Evolutionary conservation across 169 alveolate species (phyloP).

Genomic region (Plasmodium falciparum): DNA sequence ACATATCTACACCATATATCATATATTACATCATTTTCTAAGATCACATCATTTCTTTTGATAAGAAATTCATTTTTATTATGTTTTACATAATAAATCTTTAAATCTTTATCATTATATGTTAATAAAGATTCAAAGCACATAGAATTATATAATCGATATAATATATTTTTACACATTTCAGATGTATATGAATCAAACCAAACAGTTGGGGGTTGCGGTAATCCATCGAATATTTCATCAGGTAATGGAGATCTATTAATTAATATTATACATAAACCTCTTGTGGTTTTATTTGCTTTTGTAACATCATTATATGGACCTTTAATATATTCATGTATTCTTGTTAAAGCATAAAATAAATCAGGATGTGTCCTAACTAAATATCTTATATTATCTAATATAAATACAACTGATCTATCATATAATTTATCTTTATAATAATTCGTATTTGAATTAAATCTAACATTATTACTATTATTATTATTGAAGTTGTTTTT

Average conservation of each 20-base stretch:
- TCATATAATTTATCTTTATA: slow-evolving; percentile 63
- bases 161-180: slow-evolving; percentile 73
- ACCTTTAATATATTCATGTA: slow-evolving; percentile 76
- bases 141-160: slow-evolving; percentile 50
- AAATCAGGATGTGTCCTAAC: slow-evolving; percentile 77
- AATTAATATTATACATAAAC: slow-evolving; percentile 56
- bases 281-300: slow-evolving; percentile 72
- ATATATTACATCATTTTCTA: slow-evolving; percentile 72
- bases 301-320: slow-evolving; percentile 74
- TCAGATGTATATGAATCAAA: slow-evolving; percentile 74
- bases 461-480: neutral
- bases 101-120: slow-evolving; percentile 58
- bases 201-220: slow-evolving; percentile 78
- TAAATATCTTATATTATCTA: slow-evolving; percentile 64
- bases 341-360: slow-evolving; percentile 74
- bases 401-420: slow-evolving; percentile 69
- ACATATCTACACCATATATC: slow-evolving; percentile 77
- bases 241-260: slow-evolving; percentile 77
- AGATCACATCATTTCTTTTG: slow-evolving; percentile 44
- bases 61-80: slow-evolving; percentile 62
- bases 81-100: slow-evolving; percentile 33
- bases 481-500: neutral
- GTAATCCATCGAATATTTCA: slow-evolving; percentile 73
- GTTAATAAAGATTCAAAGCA: slow-evolving; percentile 73
- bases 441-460: slow-evolving; percentile 8